phyloP scores from a whole-genome alignment of 805 yeast species.

The Zygosaccharomyces lentus region DNA sequence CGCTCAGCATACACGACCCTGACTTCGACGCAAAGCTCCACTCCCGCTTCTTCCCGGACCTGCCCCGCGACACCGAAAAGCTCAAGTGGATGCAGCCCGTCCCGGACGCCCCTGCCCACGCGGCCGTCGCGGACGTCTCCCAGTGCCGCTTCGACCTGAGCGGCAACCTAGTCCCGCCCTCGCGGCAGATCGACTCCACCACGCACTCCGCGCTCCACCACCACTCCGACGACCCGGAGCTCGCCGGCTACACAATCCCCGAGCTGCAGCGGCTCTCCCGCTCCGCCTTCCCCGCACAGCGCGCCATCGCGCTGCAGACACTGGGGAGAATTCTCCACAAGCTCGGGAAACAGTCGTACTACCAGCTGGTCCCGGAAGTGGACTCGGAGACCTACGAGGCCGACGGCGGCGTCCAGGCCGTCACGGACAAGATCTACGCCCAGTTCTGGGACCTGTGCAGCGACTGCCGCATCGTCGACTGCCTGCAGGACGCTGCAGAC shows the following conservation, averaged over 20 bases:
- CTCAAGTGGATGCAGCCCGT: constrained; percentile 89
- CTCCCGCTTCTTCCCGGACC: constrained; percentile 81
- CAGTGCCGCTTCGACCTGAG: constrained; percentile 84
- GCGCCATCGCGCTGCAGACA: constrained; percentile 81
- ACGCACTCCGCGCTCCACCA: constrained; percentile 77
- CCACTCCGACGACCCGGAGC: constrained; percentile 80
- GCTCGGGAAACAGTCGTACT: constrained; percentile 58
- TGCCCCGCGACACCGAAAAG: constrained; percentile 76
- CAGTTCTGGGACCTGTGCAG: constrained; percentile 70
- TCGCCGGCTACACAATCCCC: constrained; percentile 86
- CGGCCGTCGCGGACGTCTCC: constrained; percentile 44
- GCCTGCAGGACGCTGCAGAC: constrained; percentile 63
- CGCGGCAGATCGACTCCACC: constrained; percentile 45
- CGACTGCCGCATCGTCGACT: constrained; percentile 56
- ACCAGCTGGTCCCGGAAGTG: constrained; percentile 47
- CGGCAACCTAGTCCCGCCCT: constrained; percentile 68
- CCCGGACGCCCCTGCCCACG: constrained; percentile 37
- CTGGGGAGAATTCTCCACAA: constrained; percentile 83
- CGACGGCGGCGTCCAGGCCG: constrained; percentile 37
- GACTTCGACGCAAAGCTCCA: constrained; percentile 74
- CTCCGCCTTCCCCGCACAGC: constrained; percentile 77
- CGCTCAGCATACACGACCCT: constrained; percentile 67
- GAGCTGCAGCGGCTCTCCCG: constrained; percentile 78
- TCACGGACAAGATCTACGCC: constrained; percentile 37
- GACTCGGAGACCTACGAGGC: constrained; percentile 38